phyloP scores from a whole-genome alignment of 371 early-diverging fungal genomes.

The Haplosporangium sp. region DNA sequence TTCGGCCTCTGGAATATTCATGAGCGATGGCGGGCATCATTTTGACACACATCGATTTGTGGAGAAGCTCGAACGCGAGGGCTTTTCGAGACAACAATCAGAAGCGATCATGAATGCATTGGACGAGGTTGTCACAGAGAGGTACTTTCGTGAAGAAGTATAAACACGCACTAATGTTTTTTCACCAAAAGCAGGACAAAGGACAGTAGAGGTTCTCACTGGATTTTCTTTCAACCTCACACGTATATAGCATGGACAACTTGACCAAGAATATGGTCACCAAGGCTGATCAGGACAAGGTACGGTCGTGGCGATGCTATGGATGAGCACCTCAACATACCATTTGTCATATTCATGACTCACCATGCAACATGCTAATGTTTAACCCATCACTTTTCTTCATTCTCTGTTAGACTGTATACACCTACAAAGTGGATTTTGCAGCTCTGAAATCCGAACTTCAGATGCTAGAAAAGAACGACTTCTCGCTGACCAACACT shows the following conservation, averaged over 20 bases:
- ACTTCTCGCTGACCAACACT: conserved; percentile 84
- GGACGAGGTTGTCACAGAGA: conserved; percentile 79
- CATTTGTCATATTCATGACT: background rate
- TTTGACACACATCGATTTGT: conserved; percentile 87
- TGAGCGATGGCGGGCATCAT: conserved; percentile 50
- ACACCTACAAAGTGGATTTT: conserved; percentile 92
- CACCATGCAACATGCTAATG: too few relatives aligned
- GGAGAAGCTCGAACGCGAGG: conserved; percentile 76
- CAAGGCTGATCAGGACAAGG: conserved; percentile 87
- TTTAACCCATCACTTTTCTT: background rate
- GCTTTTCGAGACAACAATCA: conserved; percentile 79
- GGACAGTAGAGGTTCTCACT: background rate
- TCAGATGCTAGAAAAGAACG: conserved; percentile 90
- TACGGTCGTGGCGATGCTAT: conserved; percentile 15
- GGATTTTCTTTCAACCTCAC: background rate
- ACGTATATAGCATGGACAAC: conserved; percentile 60
- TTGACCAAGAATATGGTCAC: conserved; percentile 77
- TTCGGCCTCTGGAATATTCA: conserved; percentile 18
- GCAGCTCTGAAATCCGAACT: conserved; percentile 90
- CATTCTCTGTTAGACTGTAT: conserved; percentile 66
- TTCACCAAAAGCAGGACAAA: too few relatives aligned
- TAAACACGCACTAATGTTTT: background rate
- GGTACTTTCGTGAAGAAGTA: conserved; percentile 55
- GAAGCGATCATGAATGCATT: conserved; percentile 84
- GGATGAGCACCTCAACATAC: background rate